Conservation (phyloP, 192 early-diverging fungal genomes). For the Umbelopsis sp. region DNA sequence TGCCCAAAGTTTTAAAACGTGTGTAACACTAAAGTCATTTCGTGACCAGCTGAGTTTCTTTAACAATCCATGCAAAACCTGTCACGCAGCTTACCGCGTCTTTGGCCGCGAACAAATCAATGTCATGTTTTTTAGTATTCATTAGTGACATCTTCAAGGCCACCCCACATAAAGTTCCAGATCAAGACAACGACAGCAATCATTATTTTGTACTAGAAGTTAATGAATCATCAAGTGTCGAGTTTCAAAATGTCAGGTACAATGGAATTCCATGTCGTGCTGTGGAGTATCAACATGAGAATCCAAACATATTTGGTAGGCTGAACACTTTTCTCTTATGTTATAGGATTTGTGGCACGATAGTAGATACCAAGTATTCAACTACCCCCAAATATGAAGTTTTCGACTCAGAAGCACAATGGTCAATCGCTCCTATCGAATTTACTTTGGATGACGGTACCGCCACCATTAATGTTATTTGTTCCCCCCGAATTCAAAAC, state of each 20-base stretch:
- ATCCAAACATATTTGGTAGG: not conserved
- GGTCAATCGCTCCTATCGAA: not conserved
- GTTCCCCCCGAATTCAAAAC: not conserved
- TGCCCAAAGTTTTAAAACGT: not conserved
- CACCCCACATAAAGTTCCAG: not conserved
- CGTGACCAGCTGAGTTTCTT: not conserved
- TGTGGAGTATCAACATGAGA: not conserved
- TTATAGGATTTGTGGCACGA: conserved; percentile 1
- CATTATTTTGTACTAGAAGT: not conserved
- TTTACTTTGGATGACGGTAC: not conserved
- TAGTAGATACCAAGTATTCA: not conserved
- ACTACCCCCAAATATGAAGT: not conserved
- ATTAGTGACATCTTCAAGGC: conserved; percentile 1
- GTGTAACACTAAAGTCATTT: not conserved
- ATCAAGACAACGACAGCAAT: not conserved
- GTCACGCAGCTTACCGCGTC: not conserved
- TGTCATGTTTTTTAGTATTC: conserved; percentile 1
- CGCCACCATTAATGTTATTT: not conserved
- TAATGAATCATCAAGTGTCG: not conserved
- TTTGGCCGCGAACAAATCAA: not conserved
- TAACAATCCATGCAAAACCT: not conserved
- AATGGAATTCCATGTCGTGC: conserved; percentile 5
- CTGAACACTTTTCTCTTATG: not conserved
- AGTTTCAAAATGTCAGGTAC: conserved; percentile 19
- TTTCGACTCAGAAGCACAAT: not conserved